These are phyloP conservation scores for Glycyrrhiza uralensis DNA, from an alignment of 306 rosid species.

Conservation along the genomic window DNA sequence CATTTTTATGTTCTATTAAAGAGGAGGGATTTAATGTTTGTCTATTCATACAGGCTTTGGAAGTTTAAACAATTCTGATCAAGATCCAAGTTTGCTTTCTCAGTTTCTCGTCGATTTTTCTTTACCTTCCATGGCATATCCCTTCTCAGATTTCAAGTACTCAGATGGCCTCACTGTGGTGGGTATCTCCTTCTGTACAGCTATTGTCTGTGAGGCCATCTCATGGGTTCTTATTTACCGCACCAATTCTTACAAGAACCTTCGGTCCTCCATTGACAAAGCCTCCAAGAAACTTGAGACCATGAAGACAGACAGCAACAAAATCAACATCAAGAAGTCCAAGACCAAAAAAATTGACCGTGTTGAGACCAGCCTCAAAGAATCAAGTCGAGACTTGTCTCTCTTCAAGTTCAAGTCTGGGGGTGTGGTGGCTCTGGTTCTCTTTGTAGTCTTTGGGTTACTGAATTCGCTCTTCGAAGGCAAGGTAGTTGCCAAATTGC, in stretches of 20 bases:
- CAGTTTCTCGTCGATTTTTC: not conserved
- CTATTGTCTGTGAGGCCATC: conserved; percentile 88
- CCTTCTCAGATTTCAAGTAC: conserved; percentile 66
- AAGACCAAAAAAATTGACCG: conserved; percentile 97
- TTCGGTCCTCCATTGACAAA: conserved; percentile 91
- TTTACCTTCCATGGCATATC: conserved; percentile 41
- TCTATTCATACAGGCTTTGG: conserved; percentile 18
- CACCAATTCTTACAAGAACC: conserved; percentile 91
- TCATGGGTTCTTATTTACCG: conserved; percentile 96
- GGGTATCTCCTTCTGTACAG: conserved; percentile 92
- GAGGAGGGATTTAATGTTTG: not conserved
- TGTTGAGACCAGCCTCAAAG: conserved; percentile 94
- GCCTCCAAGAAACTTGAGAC: conserved; percentile 98
- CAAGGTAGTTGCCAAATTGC: conserved; percentile 82
- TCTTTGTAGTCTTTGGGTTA: conserved; percentile 88
- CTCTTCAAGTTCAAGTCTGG: conserved; percentile 97
- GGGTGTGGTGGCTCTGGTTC: conserved; percentile 96
- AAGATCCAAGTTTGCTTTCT: conserved; percentile 2
- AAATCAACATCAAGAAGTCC: conserved; percentile 65
- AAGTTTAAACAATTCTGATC: conserved; percentile 17
- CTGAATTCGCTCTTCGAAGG: conserved; percentile 93
- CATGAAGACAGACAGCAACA: conserved; percentile 77
- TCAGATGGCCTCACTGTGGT: conserved; percentile 81
- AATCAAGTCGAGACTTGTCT: conserved; percentile 87
- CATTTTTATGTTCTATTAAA: not conserved